Evolutionary conservation across 306 rosid species (phyloP).

Genomic region (Prunus davidiana): DNA sequence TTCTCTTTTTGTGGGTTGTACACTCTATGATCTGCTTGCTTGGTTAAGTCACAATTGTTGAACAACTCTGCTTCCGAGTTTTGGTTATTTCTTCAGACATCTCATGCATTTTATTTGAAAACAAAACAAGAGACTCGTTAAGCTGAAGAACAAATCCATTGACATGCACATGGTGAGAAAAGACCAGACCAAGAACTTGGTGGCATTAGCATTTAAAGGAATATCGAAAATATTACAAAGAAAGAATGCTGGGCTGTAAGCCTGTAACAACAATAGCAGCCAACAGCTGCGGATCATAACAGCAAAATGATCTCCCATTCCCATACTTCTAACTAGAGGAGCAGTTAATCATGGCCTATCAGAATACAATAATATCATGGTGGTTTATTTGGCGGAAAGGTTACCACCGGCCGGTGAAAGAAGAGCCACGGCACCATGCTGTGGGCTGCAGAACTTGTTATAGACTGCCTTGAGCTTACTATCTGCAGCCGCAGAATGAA

Average conservation of each 20-base stretch:
- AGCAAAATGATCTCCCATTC: conserved; percentile 27
- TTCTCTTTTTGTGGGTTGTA: too few species aligned
- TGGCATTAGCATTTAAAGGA: too few species aligned
- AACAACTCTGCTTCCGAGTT: too few species aligned
- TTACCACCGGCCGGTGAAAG: conserved; percentile 36
- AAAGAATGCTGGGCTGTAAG: background rate
- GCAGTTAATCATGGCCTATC: background rate
- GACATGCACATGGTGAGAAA: too few species aligned
- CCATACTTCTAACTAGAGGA: too few species aligned
- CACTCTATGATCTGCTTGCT: too few species aligned
- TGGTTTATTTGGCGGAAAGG: background rate
- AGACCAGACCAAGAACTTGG: too few species aligned
- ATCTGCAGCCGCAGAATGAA: conserved; percentile 54
- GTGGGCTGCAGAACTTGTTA: conserved; percentile 48
- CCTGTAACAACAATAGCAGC: background rate
- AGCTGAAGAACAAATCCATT: too few species aligned
- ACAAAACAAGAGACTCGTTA: too few species aligned
- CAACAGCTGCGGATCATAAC: conserved; percentile 22
- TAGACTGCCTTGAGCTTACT: conserved; percentile 60
- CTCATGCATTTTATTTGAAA: too few species aligned
- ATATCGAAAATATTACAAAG: background rate
- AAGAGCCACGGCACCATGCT: conserved; percentile 55
- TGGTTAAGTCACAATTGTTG: too few species aligned
- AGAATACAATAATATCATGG: background rate
- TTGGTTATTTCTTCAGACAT: too few species aligned